Conservation (phyloP, 2,329 filamentous ascomycete species). For the Leptographium wingfieldii region DNA sequence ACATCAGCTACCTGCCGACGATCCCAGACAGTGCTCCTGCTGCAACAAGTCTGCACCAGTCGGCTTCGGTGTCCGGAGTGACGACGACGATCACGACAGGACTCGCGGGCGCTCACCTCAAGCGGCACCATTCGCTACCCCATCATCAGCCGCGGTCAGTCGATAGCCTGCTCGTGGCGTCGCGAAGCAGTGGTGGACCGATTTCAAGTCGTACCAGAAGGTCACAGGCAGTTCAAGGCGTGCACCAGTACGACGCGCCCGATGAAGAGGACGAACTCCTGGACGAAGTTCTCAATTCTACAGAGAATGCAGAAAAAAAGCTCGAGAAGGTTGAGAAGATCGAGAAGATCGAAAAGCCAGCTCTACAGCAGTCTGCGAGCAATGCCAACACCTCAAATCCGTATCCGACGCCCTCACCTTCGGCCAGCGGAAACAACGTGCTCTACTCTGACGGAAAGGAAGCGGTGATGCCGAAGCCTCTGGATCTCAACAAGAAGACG, state of each 20-base stretch:
- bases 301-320: constrained; percentile 58
- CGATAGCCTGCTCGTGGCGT: constrained; percentile 47
- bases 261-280: constrained; percentile 94
- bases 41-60: background rate
- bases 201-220: constrained; percentile 71
- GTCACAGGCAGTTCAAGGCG: constrained; percentile 61
- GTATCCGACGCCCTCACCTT: constrained; percentile 58
- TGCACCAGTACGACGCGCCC: constrained; percentile 81
- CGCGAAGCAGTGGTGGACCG: constrained; percentile 40
- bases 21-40: constrained; percentile 30
- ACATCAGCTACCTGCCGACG: constrained; percentile 24
- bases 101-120: constrained; percentile 38
- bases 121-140: constrained; percentile 52
- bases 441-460: constrained; percentile 58
- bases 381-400: constrained; percentile 49
- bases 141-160: constrained; percentile 50
- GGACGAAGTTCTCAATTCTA: constrained; percentile 73
- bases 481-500: constrained; percentile 52
- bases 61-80: background rate
- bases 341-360: constrained; percentile 38
- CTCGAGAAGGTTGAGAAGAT: constrained; percentile 27
- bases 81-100: background rate
- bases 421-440: constrained; percentile 68
- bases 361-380: constrained; percentile 49
- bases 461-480: constrained; percentile 52